Percentiles rank a stretch among this genome's conserved stretches.
Conservation (phyloP, 176 grass and related monocot genomes). For the Canna indica region DNA sequence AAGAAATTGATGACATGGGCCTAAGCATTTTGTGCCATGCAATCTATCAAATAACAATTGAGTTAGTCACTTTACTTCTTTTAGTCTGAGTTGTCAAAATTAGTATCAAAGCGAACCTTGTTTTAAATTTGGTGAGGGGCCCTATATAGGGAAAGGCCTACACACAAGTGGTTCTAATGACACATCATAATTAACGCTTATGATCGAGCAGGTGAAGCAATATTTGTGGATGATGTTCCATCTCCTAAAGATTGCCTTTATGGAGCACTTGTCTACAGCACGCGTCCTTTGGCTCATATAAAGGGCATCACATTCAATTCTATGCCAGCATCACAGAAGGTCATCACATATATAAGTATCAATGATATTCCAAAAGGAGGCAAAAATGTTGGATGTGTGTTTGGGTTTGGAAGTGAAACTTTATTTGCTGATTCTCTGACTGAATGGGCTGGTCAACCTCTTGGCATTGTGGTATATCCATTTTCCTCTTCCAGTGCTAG, state of each 20-base stretch:
- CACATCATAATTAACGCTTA: not conserved
- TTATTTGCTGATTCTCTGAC: constrained; percentile 20
- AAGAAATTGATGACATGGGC: too few relatives aligned
- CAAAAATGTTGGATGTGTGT: constrained; percentile 18
- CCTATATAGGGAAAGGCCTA: too few relatives aligned
- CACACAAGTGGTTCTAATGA: too few relatives aligned
- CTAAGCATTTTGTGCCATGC: too few relatives aligned
- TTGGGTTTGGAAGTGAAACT: not conserved
- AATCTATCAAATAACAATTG: too few relatives aligned
- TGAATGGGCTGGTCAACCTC: constrained; percentile 26
- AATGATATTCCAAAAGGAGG: constrained; percentile 31
- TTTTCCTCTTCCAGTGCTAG: not conserved
- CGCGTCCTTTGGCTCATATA: constrained; percentile 14
- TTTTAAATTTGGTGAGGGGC: too few relatives aligned
- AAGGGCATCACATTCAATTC: constrained; percentile 16
- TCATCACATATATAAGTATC: constrained; percentile 9
- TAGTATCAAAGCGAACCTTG: too few relatives aligned
- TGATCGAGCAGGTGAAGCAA: constrained; percentile 26
- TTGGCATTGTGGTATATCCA: constrained; percentile 28
- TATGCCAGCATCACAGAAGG: constrained; percentile 23
- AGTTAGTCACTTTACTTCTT: too few relatives aligned
- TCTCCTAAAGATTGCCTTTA: constrained; percentile 30
- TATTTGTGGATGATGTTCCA: constrained; percentile 34
- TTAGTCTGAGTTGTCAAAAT: too few relatives aligned
- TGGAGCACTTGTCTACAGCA: constrained; percentile 31